Percentiles rank a stretch among this genome's conserved stretches.
Conservation (phyloP, 768 basidiomycete species). For the Kwoniella dejecticola region DNA sequence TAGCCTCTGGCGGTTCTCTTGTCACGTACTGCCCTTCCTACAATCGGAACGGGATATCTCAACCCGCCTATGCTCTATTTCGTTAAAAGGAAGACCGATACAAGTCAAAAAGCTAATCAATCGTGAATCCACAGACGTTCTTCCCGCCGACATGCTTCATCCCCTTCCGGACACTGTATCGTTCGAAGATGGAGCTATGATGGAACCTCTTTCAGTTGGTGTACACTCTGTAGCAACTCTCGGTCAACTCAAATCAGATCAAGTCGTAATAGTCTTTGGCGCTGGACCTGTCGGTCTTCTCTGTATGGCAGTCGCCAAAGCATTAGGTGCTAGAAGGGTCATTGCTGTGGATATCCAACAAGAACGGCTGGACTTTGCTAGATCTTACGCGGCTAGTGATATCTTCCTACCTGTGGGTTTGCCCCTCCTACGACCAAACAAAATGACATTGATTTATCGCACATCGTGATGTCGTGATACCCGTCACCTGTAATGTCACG, state of each 20-base stretch:
- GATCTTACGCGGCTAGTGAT: conserved; percentile 78
- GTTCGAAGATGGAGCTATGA: conserved; percentile 94
- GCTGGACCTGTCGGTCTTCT: conserved; percentile 76
- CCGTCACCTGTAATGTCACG: too few species aligned
- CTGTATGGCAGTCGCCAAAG: conserved; percentile 92
- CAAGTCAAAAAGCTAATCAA: not conserved
- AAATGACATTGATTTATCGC: too few species aligned
- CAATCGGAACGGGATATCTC: too few species aligned
- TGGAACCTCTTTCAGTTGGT: conserved; percentile 91
- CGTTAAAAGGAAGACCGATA: too few species aligned
- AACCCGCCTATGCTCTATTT: not conserved
- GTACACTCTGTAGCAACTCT: conserved; percentile 81
- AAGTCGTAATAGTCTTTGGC: conserved; percentile 69
- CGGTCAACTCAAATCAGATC: conserved; percentile 65
- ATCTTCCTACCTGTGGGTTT: conserved; percentile 52
- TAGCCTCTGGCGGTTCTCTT: not conserved
- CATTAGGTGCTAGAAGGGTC: conserved; percentile 80
- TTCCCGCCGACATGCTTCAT: conserved; percentile 72
- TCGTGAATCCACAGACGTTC: conserved; percentile 31
- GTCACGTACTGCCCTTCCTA: too few species aligned
- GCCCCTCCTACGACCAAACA: not conserved
- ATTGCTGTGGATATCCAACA: conserved; percentile 68
- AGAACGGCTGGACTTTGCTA: conserved; percentile 80
- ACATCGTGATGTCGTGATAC: too few species aligned
- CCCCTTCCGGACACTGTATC: conserved; percentile 77